Base-by-base conservation (phyloP, 2,329 filamentous ascomycete genomes). In the Aspergillus sp. region DNA sequence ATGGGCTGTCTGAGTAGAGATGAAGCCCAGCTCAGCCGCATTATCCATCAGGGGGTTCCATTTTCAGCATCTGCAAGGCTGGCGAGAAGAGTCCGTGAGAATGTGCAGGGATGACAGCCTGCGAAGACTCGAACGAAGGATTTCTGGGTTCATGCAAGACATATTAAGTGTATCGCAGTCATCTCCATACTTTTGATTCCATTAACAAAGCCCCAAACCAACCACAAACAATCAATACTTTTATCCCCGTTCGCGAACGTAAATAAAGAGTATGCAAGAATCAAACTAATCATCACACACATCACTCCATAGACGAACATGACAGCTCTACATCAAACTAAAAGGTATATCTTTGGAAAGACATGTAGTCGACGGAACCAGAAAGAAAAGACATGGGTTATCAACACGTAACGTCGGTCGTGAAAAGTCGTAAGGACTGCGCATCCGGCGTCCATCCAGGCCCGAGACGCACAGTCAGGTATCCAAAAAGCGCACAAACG, bases 361-460 rank as follows among this genome's bases (percentile, higher is more conserved):
- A 45, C 30, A 47, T 42, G 17, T n/a, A 48, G 46, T 48, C 46
- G 33, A 48, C 20, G 40, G 36, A 47, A 32, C 40, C 40, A 42
- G 36, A 40, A 50, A 52, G 22, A 48, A 51, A 46, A 50, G 40
- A 51, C 26, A 53, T 53, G 52, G 52, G 41, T 51, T 54, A 42
- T 42, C n/a, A 42, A 42, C 40, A 42, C 40, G 40, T 42, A 55
- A 57, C 50, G 56, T 60, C 51, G 61, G 63, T 69, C 64, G 65
- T 65, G 63, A 61, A 45, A 64, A 58, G 61, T 68, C 65, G 64
- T 68, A 61, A 68, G 53, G 57, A 57, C 60, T 51, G 51, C 58
- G 14, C 54, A 52, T 60, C 58, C 55, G 60, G 44, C 50, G 36
- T 52, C 47, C 56, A 50, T 13, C 46, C 47, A 51, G 45, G 49